Evolutionary conservation across 345 rosid genomes (phyloP).

Genomic region (Gossypium longicalyx): DNA sequence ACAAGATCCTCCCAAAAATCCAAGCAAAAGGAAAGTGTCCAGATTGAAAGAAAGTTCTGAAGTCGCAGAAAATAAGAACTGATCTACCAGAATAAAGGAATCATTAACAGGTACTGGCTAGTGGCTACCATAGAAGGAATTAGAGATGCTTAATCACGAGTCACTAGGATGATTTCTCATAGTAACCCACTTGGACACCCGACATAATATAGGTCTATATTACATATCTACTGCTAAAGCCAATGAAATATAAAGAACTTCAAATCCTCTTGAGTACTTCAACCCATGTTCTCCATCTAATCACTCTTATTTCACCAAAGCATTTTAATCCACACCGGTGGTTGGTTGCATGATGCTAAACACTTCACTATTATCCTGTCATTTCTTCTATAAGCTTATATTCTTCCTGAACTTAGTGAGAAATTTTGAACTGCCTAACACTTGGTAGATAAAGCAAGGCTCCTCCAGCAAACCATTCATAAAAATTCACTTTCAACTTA

Average conservation of each 20-base stretch:
- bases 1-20: background rate
- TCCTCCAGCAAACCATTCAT: background rate
- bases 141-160: background rate
- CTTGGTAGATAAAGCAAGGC: background rate
- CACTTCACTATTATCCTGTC: background rate
- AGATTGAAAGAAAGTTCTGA: background rate
- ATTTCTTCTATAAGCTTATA: background rate
- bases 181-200: background rate
- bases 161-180: background rate
- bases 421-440: background rate
- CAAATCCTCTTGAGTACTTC: background rate
- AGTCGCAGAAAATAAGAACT: background rate
- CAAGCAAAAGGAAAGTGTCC: background rate
- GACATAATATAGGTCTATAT: background rate
- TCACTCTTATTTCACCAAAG: background rate
- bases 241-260: background rate
- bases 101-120: background rate
- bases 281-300: background rate
- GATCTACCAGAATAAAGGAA: background rate
- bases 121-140: background rate
- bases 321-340: background rate
- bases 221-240: background rate
- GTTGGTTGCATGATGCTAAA: background rate
- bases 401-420: background rate
- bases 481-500: background rate